phyloP scores from a whole-genome alignment of 2,329 filamentous ascomycete genomes.

The Fusarium staphyleae region DNA sequence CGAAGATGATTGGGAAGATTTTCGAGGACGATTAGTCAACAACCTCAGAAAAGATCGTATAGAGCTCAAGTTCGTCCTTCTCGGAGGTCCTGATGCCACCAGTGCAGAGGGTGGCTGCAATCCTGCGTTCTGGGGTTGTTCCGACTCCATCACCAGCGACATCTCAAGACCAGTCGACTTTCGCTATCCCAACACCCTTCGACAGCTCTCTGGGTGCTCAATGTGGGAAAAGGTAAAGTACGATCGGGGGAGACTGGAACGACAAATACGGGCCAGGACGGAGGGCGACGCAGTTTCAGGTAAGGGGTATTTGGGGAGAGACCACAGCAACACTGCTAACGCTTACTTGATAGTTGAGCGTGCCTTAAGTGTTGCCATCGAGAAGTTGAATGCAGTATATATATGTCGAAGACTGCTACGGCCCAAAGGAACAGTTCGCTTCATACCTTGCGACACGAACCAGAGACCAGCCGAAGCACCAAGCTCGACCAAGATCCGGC shows the following conservation, averaged over 20 bases:
- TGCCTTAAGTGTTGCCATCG: neutral
- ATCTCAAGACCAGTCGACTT: conserved; percentile 39
- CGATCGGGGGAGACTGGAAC: conserved; percentile 13
- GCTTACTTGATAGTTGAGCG: neutral
- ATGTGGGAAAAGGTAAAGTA: conserved; percentile 25
- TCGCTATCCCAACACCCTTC: conserved; percentile 31
- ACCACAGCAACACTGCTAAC: neutral
- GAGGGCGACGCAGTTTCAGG: conserved; percentile 4
- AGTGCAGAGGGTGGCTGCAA: conserved; percentile 10
- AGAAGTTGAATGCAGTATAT: neutral
- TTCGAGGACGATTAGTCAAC: conserved; percentile 18
- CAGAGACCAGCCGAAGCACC: conserved; percentile 9
- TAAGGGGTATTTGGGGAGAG: neutral
- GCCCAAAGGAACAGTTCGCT: conserved; percentile 29
- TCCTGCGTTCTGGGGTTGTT: conserved; percentile 34
- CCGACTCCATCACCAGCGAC: conserved; percentile 37
- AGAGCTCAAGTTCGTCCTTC: conserved; percentile 35
- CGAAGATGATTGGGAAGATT: conserved; percentile 21
- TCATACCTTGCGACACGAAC: conserved; percentile 12
- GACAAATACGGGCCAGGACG: conserved; percentile 13
- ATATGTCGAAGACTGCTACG: conserved; percentile 3
- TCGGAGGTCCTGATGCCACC: conserved; percentile 39
- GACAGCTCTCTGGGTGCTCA: conserved; percentile 32
- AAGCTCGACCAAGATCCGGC: conserved; percentile 38
- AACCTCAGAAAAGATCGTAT: conserved; percentile 10